Evolutionary conservation across 2,329 filamentous ascomycete genomes (phyloP), one percentile per base, ranked within the genome.

Genomic region (Amesomyces nigricolor): DNA sequence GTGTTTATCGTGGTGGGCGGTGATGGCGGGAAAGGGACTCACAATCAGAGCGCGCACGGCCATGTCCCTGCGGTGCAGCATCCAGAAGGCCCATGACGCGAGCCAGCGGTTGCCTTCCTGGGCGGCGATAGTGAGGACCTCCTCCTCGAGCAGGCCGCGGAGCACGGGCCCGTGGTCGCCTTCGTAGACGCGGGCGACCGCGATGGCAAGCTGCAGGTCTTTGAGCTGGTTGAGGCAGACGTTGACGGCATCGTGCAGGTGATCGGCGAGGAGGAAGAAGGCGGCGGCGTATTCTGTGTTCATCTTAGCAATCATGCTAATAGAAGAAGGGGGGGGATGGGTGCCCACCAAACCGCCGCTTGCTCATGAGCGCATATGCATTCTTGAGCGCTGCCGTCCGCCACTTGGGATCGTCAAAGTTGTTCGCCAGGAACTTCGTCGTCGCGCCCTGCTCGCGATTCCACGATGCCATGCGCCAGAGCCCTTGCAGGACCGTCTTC

Each of bases 391-490:
- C 94, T 4, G 89, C 84, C 1, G 88, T 95, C 68, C 82, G 88
- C 89, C 94, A 97, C 63, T 89, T 87, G 0, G 85, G 79, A 59
- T 96, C 88, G 4, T 83, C 78, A 69, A 99, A 99, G 68, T 97
- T 91, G 66, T 96, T 95, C n/a, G 86, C 80, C 19, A 99, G 75
- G 30, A 99, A 78, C 58, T 82, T 84, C 57, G 86, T 82, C 0
- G 94, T 99, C 0, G 87, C 84, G 2, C 71, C 75, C 70, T 97
- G 94, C 70, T 99, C 95, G 56, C 80, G 83, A 64, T 95, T 87
- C 86, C 94, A 94, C 40, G 77, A 83, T 5, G 94, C 91, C 82
- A 97, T 96, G 16, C 95, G 84, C 94, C 94, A 99, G 0, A 99
- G 77, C 0, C 91, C 91, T 62, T 95, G 82, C 1, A 99, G 80